Conservation (phyloP, 129 eudicot species). For the Escallonia herrerae region DNA sequence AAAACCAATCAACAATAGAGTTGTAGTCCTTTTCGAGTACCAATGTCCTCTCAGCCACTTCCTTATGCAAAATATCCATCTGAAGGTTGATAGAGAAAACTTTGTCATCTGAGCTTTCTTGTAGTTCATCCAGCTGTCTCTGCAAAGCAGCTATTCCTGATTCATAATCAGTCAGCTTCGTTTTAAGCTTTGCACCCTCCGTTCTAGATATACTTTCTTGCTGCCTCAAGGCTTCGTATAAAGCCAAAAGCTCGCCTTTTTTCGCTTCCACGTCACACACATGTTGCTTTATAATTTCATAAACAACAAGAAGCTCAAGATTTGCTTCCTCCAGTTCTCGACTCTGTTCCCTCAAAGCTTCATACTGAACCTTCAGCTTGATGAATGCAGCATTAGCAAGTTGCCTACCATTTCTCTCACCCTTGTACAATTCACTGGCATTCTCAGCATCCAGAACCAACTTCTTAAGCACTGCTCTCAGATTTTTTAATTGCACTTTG, state of each 20-base stretch:
- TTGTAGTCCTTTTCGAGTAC: constrained; percentile 31
- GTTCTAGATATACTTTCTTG: constrained; percentile 29
- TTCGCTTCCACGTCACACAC: constrained; percentile 35
- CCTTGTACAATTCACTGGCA: constrained; percentile 29
- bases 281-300: constrained; percentile 61
- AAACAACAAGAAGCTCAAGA: constrained; percentile 54
- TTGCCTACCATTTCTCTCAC: constrained; percentile 21
- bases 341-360: constrained; percentile 33
- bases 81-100: constrained; percentile 24
- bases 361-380: constrained; percentile 27
- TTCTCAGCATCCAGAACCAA: constrained; percentile 35
- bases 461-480: constrained; percentile 29
- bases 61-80: constrained; percentile 34
- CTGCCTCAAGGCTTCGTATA: constrained; percentile 41
- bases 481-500: constrained; percentile 19
- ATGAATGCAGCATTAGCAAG: constrained; percentile 23
- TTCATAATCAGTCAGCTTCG: constrained; percentile 36
- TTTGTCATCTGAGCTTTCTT: constrained; percentile 29
- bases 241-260: constrained; percentile 42
- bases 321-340: constrained; percentile 42
- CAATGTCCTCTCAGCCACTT: constrained; percentile 23
- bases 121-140: constrained; percentile 43
- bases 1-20: constrained; percentile 22
- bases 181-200: constrained; percentile 42
- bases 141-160: constrained; percentile 42